Evolutionary conservation across 2,329 filamentous ascomycete genomes (phyloP), one percentile per base, ranked within the genome.

Genomic region (Cladosporium sp.): DNA sequence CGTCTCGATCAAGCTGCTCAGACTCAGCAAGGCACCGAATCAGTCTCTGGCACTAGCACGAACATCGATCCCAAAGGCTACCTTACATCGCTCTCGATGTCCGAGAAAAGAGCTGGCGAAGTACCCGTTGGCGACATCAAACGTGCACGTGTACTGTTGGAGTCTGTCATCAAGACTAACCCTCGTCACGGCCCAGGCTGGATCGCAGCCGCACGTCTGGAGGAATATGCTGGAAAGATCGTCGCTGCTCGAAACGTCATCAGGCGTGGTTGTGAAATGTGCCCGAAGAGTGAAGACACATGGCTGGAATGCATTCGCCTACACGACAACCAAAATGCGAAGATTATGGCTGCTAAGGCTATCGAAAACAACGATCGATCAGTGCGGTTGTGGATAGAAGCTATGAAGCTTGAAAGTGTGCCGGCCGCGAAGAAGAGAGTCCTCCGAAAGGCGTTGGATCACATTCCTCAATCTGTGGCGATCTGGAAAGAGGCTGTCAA

Each of bases 401-500:
- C 94, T 0, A 97, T 97, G 86, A 90, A 91, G 62, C 77, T 99
- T 22, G 94, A 99, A 72, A 85, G 85, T 7, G 88, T 96, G 48
- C 77, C 85, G 1, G 83, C 87, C 59, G 90, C 91, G 10, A 96
- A 95, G 75, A 97, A 97, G 76, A 87, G 91, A 69, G 94, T 99
- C 7, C 85, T 97, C 34, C 84, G 92, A 56, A 90, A 95, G 69
- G 95, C 94, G 0, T 80, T 99, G 44, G 90, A 97, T 66, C 88
- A 96, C 68, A 89, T 97, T 39, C 92, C 92, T 0, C 91, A 96
- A 68, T 97, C 93, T 0, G 94, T 97, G 48, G 88, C 90, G 40
- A 82, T 99, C n/a, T 99, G 94, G 94, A 99, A 97, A 71, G 91
- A 95, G 70, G 88, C 93, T 4, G 93, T 99, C 61, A 97, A 97